Percentiles rank a stretch among this genome's conserved stretches.
Conservation (phyloP, 106 monocot species). For the Dioscorea dumetorum region DNA sequence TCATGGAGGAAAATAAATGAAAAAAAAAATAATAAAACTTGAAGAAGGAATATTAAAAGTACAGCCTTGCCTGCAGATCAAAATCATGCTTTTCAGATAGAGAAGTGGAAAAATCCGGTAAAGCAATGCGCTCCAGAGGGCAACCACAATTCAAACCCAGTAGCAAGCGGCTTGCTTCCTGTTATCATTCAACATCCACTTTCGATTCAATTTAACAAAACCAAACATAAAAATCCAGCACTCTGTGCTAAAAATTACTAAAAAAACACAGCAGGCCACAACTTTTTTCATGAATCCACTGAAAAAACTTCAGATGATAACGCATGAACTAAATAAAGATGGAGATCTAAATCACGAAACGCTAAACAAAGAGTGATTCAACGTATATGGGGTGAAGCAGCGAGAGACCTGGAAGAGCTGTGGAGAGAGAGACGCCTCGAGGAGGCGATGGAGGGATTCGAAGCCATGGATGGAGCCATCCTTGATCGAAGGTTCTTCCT, state of each 20-base stretch:
- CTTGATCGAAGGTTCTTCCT: not conserved
- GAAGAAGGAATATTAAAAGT: no score
- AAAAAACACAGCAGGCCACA: not conserved
- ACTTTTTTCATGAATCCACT: not conserved
- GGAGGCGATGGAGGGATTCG: slow-evolving; percentile 82
- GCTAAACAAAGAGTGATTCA: not conserved
- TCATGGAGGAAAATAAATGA: not conserved
- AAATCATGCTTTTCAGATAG: slow-evolving; percentile 60
- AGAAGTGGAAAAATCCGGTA: slow-evolving; percentile 29
- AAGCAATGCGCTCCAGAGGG: slow-evolving; percentile 28
- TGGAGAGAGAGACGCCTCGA: slow-evolving; percentile 60
- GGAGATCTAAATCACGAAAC: not conserved
- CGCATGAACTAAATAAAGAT: not conserved
- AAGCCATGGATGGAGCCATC: slow-evolving; percentile 76
- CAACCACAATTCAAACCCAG: slow-evolving; percentile 76
- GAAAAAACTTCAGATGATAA: not conserved
- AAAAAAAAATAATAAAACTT: not conserved
- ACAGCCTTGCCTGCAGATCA: slow-evolving; percentile 63
- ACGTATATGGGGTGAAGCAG: no score
- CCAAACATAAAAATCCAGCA: not conserved
- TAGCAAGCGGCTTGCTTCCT: slow-evolving; percentile 87
- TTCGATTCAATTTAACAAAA: not conserved
- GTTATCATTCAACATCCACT: slow-evolving; percentile 30
- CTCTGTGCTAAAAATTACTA: not conserved
- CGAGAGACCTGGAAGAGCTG: slow-evolving; percentile 52